A percentile compares a stretch with the other conserved stretches of the same genome.
Evolutionary conservation across 2,329 filamentous ascomycete species (phyloP).

Genomic region (Claviceps spartinae): DNA sequence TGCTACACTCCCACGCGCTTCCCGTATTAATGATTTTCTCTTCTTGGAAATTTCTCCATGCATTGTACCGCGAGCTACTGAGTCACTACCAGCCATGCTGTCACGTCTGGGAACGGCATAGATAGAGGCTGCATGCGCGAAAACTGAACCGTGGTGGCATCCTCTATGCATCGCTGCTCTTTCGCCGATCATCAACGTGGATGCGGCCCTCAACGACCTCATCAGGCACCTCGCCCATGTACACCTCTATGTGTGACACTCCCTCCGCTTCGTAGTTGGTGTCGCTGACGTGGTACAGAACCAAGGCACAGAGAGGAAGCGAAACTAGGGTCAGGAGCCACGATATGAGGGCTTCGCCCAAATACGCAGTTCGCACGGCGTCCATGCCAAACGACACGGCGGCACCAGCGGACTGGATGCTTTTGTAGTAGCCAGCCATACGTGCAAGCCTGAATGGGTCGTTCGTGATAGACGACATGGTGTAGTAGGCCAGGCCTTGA

Average conservation of each 20-base stretch:
- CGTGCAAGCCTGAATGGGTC: slow-evolving; percentile 60
- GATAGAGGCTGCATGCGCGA: too few relatives aligned
- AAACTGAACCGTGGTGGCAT: too few relatives aligned
- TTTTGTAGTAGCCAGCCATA: slow-evolving; percentile 70
- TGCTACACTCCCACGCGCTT: too few relatives aligned
- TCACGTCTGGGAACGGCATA: too few relatives aligned
- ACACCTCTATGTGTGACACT: background rate
- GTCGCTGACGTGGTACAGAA: slow-evolving; percentile 3
- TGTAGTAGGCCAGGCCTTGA: slow-evolving; percentile 52
- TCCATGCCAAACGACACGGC: slow-evolving; percentile 33
- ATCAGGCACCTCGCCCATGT: background rate
- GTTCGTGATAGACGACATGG: slow-evolving; percentile 63
- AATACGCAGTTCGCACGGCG: slow-evolving; percentile 13
- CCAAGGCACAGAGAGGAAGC: slow-evolving; percentile 4
- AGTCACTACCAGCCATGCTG: too few relatives aligned
- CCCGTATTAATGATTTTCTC: too few relatives aligned
- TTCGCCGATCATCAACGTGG: background rate
- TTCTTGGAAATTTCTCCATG: too few relatives aligned
- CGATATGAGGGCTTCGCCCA: slow-evolving; percentile 5
- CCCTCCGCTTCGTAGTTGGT: slow-evolving; percentile 2
- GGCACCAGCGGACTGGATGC: slow-evolving; percentile 63
- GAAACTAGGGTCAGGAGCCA: slow-evolving; percentile 2
- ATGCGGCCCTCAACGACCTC: background rate
- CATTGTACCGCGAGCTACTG: too few relatives aligned
- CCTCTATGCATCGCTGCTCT: background rate